phyloP scores from a whole-genome alignment of 495 filamentous ascomycete genomes.

The Pseudevernia furfuracea region DNA sequence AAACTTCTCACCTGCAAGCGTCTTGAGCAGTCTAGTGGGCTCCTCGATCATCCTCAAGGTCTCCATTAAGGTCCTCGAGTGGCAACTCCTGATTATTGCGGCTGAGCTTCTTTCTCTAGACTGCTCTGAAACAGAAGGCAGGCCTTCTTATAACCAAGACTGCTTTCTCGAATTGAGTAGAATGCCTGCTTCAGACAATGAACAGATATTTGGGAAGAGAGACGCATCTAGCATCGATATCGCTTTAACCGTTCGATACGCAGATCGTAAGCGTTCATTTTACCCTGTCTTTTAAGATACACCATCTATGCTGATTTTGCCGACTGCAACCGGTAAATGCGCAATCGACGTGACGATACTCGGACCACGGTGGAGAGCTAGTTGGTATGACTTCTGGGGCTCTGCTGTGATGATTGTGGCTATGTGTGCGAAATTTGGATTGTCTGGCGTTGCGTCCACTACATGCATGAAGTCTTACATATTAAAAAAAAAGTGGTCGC shows the following conservation, averaged over 20 bases:
- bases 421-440: neutral
- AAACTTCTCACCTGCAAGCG: too few relatives aligned
- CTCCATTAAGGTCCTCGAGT: too few relatives aligned
- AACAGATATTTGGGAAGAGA: neutral
- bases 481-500: neutral
- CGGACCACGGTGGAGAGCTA: neutral
- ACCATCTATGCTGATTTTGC: neutral
- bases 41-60: too few relatives aligned
- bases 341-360: neutral
- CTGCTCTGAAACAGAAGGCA: neutral
- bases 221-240: neutral
- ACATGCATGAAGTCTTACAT: neutral
- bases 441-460: neutral
- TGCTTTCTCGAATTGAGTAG: neutral
- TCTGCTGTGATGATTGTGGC: neutral
- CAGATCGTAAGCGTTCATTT: neutral
- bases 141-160: neutral
- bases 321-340: neutral
- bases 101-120: too few relatives aligned
- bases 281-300: too few relatives aligned
- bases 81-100: too few relatives aligned
- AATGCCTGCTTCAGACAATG: neutral
- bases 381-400: neutral
- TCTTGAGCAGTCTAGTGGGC: too few relatives aligned
- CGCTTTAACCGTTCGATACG: neutral